Conservation (phyloP, 2,329 filamentous ascomycete species). For the Cadophora sp. region DNA sequence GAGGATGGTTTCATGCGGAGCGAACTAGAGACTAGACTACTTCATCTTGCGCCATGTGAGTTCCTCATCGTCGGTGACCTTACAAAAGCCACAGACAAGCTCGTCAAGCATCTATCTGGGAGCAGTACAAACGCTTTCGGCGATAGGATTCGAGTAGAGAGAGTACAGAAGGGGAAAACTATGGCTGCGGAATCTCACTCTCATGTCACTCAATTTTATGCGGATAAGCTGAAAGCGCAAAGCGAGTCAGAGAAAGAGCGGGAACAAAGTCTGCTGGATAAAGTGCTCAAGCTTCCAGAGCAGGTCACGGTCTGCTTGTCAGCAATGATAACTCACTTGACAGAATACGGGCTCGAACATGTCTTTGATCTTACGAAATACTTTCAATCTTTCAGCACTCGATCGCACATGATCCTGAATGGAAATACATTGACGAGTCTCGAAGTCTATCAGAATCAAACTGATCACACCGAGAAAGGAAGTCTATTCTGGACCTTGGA, state of each 20-base stretch:
- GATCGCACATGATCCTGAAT: slow-evolving; percentile 94
- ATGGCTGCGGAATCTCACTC: slow-evolving; percentile 85
- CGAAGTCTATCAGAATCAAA: slow-evolving; percentile 95
- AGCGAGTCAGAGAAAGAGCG: slow-evolving; percentile 56
- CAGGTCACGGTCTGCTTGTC: slow-evolving; percentile 90
- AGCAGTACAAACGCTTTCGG: slow-evolving; percentile 92
- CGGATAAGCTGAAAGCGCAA: slow-evolving; percentile 75
- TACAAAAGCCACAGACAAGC: slow-evolving; percentile 89
- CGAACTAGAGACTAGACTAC: slow-evolving; percentile 91
- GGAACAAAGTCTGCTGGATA: slow-evolving; percentile 76
- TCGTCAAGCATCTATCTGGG: slow-evolving; percentile 87
- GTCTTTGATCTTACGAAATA: slow-evolving; percentile 97
- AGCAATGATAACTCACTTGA: slow-evolving; percentile 92
- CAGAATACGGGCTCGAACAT: slow-evolving; percentile 91
- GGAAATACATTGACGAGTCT: slow-evolving; percentile 93
- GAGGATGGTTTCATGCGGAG: slow-evolving; percentile 97
- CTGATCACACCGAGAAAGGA: slow-evolving; percentile 82
- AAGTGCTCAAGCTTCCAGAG: slow-evolving; percentile 84
- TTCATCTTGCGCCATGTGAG: slow-evolving; percentile 96
- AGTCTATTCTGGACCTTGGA: slow-evolving; percentile 96
- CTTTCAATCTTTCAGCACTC: slow-evolving; percentile 92
- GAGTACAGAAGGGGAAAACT: slow-evolving; percentile 76
- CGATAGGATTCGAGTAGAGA: slow-evolving; percentile 86
- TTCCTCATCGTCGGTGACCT: slow-evolving; percentile 91
- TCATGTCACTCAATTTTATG: slow-evolving; percentile 93